Evolutionary conservation across 2,329 filamentous ascomycete genomes (phyloP).

Genomic region (Exophiala oligosperma): DNA sequence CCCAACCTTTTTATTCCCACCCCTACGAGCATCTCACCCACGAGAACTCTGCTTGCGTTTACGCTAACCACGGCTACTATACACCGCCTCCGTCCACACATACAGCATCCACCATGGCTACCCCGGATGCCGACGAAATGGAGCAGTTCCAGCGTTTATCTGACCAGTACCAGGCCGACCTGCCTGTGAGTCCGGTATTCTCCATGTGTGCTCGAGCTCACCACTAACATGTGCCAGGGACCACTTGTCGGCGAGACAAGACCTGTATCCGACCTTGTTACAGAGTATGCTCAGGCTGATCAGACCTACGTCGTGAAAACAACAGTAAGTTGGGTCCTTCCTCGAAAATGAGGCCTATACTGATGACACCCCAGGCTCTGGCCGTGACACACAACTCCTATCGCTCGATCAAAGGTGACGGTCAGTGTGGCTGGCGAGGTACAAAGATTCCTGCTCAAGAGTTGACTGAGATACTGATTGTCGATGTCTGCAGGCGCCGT

Average conservation of each 20-base stretch:
- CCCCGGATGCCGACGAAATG: constrained; percentile 53
- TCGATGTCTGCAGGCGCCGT: constrained; percentile 67
- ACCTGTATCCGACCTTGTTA: constrained; percentile 69
- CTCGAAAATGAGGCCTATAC: constrained; percentile 4
- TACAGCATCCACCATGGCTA: constrained; percentile 37
- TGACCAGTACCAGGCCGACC: constrained; percentile 59
- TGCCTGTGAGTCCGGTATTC: constrained; percentile 46
- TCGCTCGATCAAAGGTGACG: constrained; percentile 84
- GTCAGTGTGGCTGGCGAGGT: constrained; percentile 98
- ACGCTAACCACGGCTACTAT: constrained; percentile 27
- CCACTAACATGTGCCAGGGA: constrained; percentile 57
- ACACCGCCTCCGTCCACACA: constrained; percentile 25
- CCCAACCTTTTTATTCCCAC: constrained; percentile 34
- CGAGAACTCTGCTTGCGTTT: constrained; percentile 28
- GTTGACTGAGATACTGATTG: constrained; percentile 13
- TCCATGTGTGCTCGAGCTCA: background rate
- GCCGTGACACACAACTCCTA: constrained; percentile 84
- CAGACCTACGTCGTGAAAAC: constrained; percentile 84
- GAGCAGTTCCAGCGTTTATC: constrained; percentile 63
- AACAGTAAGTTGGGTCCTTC: constrained; percentile 53
- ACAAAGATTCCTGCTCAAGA: constrained; percentile 41
- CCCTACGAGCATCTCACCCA: constrained; percentile 32
- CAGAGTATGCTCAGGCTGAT: constrained; percentile 87
- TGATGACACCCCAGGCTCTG: constrained; percentile 60
- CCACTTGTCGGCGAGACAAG: constrained; percentile 78